Base-by-base conservation (phyloP, 2,329 filamentous ascomycete species). In the Hymenoscyphus fructigenus region DNA sequence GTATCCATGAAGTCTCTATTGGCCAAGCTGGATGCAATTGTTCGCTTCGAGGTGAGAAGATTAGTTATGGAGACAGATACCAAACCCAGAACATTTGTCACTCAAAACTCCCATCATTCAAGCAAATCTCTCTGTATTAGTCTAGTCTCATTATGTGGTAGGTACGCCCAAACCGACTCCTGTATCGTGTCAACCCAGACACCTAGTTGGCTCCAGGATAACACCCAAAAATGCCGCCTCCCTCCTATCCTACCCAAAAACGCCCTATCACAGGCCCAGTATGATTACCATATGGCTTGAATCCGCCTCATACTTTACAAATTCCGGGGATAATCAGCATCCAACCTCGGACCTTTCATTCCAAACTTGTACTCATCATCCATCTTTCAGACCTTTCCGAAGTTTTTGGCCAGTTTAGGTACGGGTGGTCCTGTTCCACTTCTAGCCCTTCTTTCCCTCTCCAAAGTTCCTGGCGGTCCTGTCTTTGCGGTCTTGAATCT, bases 401-500 rank as follows among this genome's bases (percentile, higher is more conserved):
- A 53, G 53, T 68, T 34, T 26, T 69, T 20, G 68, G 62, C 10
- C 67, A 32, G 34, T 28, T 61, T 55, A n/a, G 74, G 75, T n/a
- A 65, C 15, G 20, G 75, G 74, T 36, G 75, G 78, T 6, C 80
- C 79, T 12, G 76, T 78, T 47, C 76, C 77, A 68, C 77, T 78
- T 66, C 77, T 72, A 38, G 77, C 83, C 59, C 79, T 77, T 67
- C 83, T 75, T 65, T 83, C 79, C 67, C 80, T 70, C 63, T 76
- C 75, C 3, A 75, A 34, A 15, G 74, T 79, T 64, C 74, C 82
- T 72, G 75, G 74, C 36, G 73, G 72, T 17, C 78, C 77, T 69
- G 44, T 50, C n/a, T 69, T 75, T 69, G 64, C 76, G 57, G 75
- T 79, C 71, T 82, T 85, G 76, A 90, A 87, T 73, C 87, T 85